phyloP scores from a whole-genome alignment of 202 grass and related monocot species.

The Sporobolus alterniflorus region DNA sequence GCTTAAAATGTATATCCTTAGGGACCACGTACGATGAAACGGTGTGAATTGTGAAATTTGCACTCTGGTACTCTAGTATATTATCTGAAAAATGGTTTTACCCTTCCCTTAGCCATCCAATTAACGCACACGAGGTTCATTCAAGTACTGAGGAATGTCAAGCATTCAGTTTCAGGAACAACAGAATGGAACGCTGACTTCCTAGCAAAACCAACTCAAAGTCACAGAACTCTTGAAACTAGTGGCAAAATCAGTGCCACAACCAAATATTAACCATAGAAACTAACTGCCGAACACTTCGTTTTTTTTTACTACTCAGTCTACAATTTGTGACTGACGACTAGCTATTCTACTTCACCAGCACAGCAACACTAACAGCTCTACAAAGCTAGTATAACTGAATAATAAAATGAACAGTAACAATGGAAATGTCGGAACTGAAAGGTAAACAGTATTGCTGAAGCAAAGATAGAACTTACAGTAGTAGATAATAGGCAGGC shows the following conservation, averaged over 20 bases:
- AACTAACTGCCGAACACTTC: background rate
- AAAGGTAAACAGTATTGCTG: background rate
- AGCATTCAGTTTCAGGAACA: background rate
- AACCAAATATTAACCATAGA: background rate
- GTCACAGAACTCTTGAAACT: background rate
- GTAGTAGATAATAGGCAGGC: background rate
- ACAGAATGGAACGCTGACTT: conserved; percentile 11
- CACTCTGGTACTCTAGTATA: background rate
- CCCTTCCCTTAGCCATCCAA: background rate
- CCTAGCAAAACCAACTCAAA: conserved; percentile 1
- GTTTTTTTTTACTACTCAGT: background rate
- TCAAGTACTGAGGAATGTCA: background rate
- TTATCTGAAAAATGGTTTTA: conserved; percentile 18
- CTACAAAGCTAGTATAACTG: background rate
- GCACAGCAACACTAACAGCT: background rate
- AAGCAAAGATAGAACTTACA: conserved; percentile 4
- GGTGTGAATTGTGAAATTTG: background rate
- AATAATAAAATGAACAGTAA: background rate
- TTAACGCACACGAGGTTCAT: background rate
- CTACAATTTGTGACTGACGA: background rate
- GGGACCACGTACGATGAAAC: conserved; percentile 23
- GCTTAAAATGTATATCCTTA: background rate
- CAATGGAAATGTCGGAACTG: background rate
- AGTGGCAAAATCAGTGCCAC: background rate
- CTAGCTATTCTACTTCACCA: background rate